Base-by-base conservation (phyloP, 2,329 filamentous ascomycete genomes). In the Ophiostoma ulmi region DNA sequence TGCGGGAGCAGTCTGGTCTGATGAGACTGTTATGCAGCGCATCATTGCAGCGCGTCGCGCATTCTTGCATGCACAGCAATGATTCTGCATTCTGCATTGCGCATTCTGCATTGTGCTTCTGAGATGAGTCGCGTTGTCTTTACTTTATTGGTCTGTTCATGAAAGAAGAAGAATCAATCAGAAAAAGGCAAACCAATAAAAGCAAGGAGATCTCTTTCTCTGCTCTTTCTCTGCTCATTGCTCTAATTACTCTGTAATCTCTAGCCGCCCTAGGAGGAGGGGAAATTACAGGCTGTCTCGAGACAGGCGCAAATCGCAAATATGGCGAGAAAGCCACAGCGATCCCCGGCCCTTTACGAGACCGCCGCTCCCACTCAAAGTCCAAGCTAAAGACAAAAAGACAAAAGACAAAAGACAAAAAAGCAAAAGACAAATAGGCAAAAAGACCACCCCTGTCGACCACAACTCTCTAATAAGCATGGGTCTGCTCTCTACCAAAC, bases 261-360 rank as follows among this genome's bases (percentile, higher is more conserved):
- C 17, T 48, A 48, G 44, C 52, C 52, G 52, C 52, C 52, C 52
- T 26, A 58, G n/a, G 22, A 26, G n/a, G 22, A 26, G 8, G 52
- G 52, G 52, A 58, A 58, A 58, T 58, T 58, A 58, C 52, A 58
- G 52, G 11, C 52, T n/a, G n/a, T n/a, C n/a, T n/a, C n/a, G n/a
- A 26, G n/a, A 58, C n/a, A 48, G 44, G 44, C 44, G 31, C 31
- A 31, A 3, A 31, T 31, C 31, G 31, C 31, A 6, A 44, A 44
- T 44, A 44, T 44, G 41, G 13, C 41, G 14, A 13, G 17, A 44
- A 44, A 17, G 44, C 44, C 20, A 61, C n/a, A 61, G 58, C 58
- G 58, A 63, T 63, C 58, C 58, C 58, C 58, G 26, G 26, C 26
- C 26, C 58, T 20, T 63, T 63, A 26, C 26, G 58, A 61, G 55